A percentile compares a stretch with the other conserved stretches of the same genome.
phyloP scores from a whole-genome alignment of 225 moss, liverwort and hornwort species.

The Climacium dendroides region DNA sequence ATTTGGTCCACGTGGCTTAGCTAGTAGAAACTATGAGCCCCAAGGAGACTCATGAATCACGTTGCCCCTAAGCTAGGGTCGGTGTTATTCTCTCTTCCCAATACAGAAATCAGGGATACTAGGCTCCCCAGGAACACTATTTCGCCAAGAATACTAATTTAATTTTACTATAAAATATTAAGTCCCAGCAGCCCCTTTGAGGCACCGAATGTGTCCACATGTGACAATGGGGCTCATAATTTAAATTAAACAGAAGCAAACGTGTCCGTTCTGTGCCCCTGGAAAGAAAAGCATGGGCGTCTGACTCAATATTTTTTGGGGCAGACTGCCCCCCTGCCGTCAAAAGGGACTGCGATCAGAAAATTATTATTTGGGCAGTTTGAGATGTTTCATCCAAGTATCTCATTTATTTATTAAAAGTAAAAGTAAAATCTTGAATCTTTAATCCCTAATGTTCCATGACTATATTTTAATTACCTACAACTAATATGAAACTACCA shows the following conservation, averaged over 20 bases:
- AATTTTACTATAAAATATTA: not conserved
- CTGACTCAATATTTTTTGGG: not conserved
- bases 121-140: not conserved
- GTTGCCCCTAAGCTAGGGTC: not conserved
- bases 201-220: not conserved
- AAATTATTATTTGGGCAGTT: not conserved
- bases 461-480: too few species aligned
- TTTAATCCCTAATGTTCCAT: rapidly evolving
- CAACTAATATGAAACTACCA: rapidly evolving
- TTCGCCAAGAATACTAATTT: not conserved
- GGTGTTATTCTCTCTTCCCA: not conserved
- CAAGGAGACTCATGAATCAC: not conserved
- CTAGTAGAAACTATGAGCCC: not conserved
- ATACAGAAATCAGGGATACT: not conserved
- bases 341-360: not conserved
- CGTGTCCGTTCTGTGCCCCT: too few species aligned
- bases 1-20: not conserved
- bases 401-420: not conserved
- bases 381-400: not conserved
- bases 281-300: not conserved
- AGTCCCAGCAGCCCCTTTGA: not conserved
- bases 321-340: not conserved
- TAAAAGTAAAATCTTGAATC: not conserved
- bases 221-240: not conserved
- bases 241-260: not conserved